phyloP scores from a whole-genome alignment of 805 yeast genomes.

The Ogataea glucozyma region DNA sequence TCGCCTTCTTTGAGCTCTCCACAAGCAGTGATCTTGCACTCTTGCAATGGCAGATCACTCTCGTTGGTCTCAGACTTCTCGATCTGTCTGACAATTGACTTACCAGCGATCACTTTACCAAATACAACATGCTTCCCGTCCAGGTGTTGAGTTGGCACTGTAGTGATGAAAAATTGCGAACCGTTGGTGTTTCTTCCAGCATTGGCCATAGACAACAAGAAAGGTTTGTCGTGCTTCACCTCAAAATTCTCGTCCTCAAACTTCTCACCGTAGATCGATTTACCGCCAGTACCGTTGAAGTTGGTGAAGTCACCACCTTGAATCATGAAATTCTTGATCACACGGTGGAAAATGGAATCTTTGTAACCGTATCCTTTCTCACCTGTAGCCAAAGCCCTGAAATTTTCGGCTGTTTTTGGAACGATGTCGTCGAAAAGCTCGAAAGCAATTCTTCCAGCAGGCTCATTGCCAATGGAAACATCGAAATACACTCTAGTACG shows the following conservation, averaged over 20 bases:
- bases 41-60: slow-evolving; percentile 69
- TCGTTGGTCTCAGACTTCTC: slow-evolving; percentile 69
- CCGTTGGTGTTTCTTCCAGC: slow-evolving; percentile 96
- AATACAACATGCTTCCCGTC: slow-evolving; percentile 97
- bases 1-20: slow-evolving; percentile 72
- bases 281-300: slow-evolving; percentile 77
- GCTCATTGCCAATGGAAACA: slow-evolving; percentile 66
- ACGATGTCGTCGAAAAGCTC: slow-evolving; percentile 61
- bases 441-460: slow-evolving; percentile 76
- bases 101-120: slow-evolving; percentile 84
- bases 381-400: slow-evolving; percentile 86
- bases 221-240: slow-evolving; percentile 77
- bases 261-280: slow-evolving; percentile 79
- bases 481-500: slow-evolving; percentile 73
- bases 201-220: slow-evolving; percentile 93
- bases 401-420: slow-evolving; percentile 89
- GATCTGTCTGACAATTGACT: slow-evolving; percentile 72
- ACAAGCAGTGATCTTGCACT: slow-evolving; percentile 73
- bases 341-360: slow-evolving; percentile 90
- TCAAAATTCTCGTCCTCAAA: slow-evolving; percentile 89
- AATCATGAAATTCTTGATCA: slow-evolving; percentile 85
- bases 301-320: slow-evolving; percentile 94
- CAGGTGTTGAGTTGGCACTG: slow-evolving; percentile 90
- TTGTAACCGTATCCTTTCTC: slow-evolving; percentile 80
- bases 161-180: slow-evolving; percentile 92